phyloP scores from a whole-genome alignment of 257 asterid genomes.

The Anisodus tanguticus region DNA sequence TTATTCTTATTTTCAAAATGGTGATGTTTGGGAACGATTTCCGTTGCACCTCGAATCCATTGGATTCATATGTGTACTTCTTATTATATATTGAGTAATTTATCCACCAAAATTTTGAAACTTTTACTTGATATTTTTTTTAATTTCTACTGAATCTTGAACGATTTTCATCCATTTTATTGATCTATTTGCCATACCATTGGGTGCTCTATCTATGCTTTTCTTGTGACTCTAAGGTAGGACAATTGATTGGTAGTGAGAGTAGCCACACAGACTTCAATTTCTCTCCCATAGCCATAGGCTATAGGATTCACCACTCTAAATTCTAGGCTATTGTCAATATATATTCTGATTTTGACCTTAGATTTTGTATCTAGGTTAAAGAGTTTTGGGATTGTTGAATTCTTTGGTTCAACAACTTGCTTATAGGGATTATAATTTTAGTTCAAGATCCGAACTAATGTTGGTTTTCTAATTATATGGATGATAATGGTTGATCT shows the following conservation, averaged over 20 bases:
- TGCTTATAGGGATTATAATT: neutral
- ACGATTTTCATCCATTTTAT: neutral
- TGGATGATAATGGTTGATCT: too few relatives aligned
- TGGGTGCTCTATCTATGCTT: neutral
- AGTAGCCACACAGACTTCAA: neutral
- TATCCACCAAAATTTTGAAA: too few relatives aligned
- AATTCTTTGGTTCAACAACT: neutral
- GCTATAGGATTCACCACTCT: slow-evolving; percentile 20
- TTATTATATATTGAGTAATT: too few relatives aligned
- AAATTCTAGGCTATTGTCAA: neutral
- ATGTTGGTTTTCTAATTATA: too few relatives aligned
- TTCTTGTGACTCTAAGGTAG: neutral
- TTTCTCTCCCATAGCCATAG: neutral
- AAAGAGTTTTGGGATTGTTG: neutral
- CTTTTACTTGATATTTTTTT: too few relatives aligned
- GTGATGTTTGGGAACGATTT: too few relatives aligned
- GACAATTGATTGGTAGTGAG: neutral
- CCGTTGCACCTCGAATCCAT: too few relatives aligned
- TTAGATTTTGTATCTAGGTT: neutral
- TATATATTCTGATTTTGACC: neutral
- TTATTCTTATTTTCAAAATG: too few relatives aligned
- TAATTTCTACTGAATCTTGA: too few relatives aligned
- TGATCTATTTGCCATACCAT: neutral
- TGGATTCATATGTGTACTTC: too few relatives aligned
- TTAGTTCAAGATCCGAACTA: too few relatives aligned